Evolutionary conservation across 305 asterid species (phyloP).

Genomic region (Fraxinus latifolia): DNA sequence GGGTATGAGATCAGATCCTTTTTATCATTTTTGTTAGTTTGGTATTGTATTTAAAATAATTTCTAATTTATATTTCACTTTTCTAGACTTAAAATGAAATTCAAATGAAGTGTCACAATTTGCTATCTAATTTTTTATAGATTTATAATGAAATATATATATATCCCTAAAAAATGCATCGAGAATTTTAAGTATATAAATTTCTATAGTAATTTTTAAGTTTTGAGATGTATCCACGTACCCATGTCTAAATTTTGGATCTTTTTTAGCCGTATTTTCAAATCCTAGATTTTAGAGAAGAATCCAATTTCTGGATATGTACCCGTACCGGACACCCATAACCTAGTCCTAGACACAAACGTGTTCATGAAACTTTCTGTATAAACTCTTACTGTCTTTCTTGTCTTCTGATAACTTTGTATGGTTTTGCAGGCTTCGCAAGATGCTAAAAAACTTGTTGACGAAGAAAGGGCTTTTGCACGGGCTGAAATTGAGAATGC

Average conservation of each 20-base stretch:
- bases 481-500: constrained; percentile 91
- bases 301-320: neutral
- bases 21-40: neutral
- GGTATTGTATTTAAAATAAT: neutral
- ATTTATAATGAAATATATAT: no score
- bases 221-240: neutral
- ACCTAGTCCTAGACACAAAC: neutral
- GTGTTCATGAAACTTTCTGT: neutral
- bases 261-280: neutral
- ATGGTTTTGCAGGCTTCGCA: constrained; percentile 70
- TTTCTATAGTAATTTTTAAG: neutral
- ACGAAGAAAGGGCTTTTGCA: constrained; percentile 92
- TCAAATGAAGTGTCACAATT: neutral
- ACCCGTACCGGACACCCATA: neutral
- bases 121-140: neutral
- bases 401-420: neutral
- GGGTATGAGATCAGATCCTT: neutral
- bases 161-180: neutral
- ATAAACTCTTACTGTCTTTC: constrained; percentile 3
- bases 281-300: neutral
- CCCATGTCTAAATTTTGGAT: neutral
- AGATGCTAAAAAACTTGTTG: constrained; percentile 89
- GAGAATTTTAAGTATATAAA: neutral
- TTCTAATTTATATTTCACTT: neutral
- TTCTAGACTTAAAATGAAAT: neutral